Evolutionary conservation across 345 rosid genomes (phyloP).

Genomic region (Toxicodendron radicans): DNA sequence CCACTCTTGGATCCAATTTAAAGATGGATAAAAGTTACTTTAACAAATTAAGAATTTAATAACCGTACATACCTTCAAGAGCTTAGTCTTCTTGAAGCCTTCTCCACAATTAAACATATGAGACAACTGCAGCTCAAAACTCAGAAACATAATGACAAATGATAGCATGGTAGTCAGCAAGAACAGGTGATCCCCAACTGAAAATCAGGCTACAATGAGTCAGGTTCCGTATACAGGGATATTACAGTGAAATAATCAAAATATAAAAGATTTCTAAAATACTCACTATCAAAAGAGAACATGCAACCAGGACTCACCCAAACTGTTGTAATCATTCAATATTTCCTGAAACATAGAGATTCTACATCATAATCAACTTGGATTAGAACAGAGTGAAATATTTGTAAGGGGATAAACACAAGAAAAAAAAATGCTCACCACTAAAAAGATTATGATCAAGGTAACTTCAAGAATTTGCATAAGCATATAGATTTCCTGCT

Average conservation of each 20-base stretch:
- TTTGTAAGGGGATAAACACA: background rate
- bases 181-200: slow-evolving; percentile 25
- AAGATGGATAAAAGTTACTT: background rate
- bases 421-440: slow-evolving; percentile 34
- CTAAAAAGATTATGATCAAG: slow-evolving; percentile 19
- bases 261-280: background rate
- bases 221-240: background rate
- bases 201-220: slow-evolving; percentile 17
- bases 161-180: slow-evolving; percentile 23
- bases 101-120: slow-evolving; percentile 14
- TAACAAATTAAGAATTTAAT: background rate
- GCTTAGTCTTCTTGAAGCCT: slow-evolving; percentile 19
- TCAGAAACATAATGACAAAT: slow-evolving; percentile 24
- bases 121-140: slow-evolving; percentile 36
- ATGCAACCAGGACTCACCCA: slow-evolving; percentile 24
- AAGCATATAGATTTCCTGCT: slow-evolving; percentile 64
- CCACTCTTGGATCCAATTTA: background rate
- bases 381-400: slow-evolving; percentile 1
- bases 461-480: slow-evolving; percentile 55
- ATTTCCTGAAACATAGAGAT: slow-evolving; percentile 26
- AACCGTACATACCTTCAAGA: slow-evolving; percentile 37
- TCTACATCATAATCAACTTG: slow-evolving; percentile 27
- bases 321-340: slow-evolving; percentile 24
- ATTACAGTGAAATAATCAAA: slow-evolving; percentile 4
- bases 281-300: slow-evolving; percentile 25